These are phyloP conservation scores for Lagerstroemia speciosa DNA, from an alignment of 345 rosid genomes.

Conservation along the genomic window DNA sequence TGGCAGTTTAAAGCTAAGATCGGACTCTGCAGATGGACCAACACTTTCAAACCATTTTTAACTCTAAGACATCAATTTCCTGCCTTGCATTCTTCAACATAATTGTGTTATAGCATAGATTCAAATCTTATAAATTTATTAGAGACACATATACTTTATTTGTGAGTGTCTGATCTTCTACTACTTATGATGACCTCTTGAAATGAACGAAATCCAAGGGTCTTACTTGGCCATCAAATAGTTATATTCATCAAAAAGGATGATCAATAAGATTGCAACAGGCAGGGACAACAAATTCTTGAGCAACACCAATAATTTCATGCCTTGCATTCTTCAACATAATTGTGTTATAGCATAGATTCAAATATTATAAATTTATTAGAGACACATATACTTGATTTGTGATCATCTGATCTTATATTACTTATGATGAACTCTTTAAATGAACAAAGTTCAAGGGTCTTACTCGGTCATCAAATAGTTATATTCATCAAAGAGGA, in stretches of 20 bases:
- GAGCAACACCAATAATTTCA: slow-evolving; percentile 57
- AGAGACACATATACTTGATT: too few species aligned
- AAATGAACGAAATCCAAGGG: not conserved
- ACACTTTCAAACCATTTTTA: not conserved
- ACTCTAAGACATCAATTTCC: not conserved
- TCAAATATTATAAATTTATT: too few species aligned
- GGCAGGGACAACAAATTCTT: slow-evolving; percentile 82
- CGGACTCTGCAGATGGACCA: not conserved
- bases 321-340: too few species aligned
- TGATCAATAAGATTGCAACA: slow-evolving; percentile 52
- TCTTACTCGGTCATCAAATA: slow-evolving; percentile 65
- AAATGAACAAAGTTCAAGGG: not conserved
- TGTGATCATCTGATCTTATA: not conserved
- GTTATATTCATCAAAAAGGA: slow-evolving; percentile 64
- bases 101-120: too few species aligned
- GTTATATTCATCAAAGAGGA: slow-evolving; percentile 64
- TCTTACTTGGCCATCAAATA: slow-evolving; percentile 64
- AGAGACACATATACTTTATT: too few species aligned
- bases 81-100: too few species aligned
- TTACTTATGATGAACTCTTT: not conserved
- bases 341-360: too few species aligned
- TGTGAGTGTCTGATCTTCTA: not conserved
- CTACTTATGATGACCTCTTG: not conserved
- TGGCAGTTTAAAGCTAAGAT: not conserved
- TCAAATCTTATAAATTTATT: too few species aligned